Evolutionary conservation across 2,329 filamentous ascomycete species (phyloP).

Genomic region (Trichoderma koningiopsis): DNA sequence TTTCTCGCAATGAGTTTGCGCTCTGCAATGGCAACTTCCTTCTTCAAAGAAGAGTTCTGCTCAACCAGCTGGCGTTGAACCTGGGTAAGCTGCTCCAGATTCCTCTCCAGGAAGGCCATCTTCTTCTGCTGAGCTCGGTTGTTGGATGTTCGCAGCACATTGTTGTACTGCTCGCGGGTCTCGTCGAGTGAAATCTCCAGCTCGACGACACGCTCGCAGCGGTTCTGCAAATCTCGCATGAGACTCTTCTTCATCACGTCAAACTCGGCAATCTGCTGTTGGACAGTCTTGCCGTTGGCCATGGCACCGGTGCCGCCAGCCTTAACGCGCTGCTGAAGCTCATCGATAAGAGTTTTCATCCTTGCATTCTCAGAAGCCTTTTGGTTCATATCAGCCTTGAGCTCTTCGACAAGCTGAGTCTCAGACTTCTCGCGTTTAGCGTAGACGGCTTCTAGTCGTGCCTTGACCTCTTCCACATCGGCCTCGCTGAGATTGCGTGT

Average conservation of each 20-base stretch:
- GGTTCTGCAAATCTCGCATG: conserved; percentile 98
- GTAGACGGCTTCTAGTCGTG: conserved; percentile 75
- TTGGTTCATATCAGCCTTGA: conserved; percentile 73
- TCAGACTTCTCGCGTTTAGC: conserved; percentile 73
- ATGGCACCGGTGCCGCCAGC: conserved; percentile 60
- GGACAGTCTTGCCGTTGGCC: conserved; percentile 84
- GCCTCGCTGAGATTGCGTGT: conserved; percentile 75
- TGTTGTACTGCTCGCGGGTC: conserved; percentile 98
- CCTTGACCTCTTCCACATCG: conserved; percentile 84
- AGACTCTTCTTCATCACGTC: conserved; percentile 99
- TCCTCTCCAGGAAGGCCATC: conserved; percentile 98
- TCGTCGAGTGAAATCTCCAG: conserved; percentile 97
- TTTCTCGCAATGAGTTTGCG: conserved; percentile 95
- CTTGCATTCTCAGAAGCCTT: conserved; percentile 81
- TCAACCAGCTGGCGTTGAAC: conserved; percentile 97
- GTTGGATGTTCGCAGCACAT: conserved; percentile 93
- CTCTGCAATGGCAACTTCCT: conserved; percentile 98
- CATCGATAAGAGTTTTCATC: conserved; percentile 78
- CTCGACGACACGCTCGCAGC: conserved; percentile 96
- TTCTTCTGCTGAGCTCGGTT: conserved; percentile 99
- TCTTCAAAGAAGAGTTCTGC: conserved; percentile 96
- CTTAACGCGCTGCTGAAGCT: conserved; percentile 75
- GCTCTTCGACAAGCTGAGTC: conserved; percentile 71
- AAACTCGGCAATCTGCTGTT: conserved; percentile 98
- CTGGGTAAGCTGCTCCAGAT: conserved; percentile 95